These are phyloP conservation scores for Talaromyces rugulosus DNA, from an alignment of 2,329 filamentous ascomycete species.

Conservation along the genomic window DNA sequence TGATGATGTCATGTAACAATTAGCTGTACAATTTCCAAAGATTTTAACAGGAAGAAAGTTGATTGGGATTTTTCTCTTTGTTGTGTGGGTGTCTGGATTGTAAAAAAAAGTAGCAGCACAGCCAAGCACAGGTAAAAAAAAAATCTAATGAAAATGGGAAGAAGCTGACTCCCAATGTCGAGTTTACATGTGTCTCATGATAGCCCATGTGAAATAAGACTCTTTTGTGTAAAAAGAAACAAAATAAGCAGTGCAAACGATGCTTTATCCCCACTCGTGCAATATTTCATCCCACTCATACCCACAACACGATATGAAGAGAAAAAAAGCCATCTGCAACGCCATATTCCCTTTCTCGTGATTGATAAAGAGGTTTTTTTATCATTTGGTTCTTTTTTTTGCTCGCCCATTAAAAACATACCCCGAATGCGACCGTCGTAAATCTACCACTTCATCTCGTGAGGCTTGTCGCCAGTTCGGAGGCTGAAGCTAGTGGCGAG, in stretches of 20 bases:
- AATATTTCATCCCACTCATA: conserved; percentile 13
- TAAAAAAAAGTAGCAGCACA: conserved; percentile 21
- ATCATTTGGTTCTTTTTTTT: conserved; percentile 17
- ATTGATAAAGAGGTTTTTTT: conserved; percentile 14
- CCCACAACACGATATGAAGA: conserved; percentile 13
- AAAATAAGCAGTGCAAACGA: conserved; percentile 14
- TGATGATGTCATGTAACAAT: conserved; percentile 2
- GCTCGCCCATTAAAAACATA: conserved; percentile 33
- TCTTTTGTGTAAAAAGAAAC: conserved; percentile 7
- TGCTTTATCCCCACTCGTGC: conserved; percentile 25
- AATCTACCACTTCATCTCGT: conserved; percentile 98
- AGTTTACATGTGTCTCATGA: conserved; percentile 39
- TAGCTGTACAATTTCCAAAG: neutral
- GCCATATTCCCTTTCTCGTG: conserved; percentile 21
- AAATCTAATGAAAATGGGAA: conserved; percentile 29
- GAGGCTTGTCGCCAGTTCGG: conserved; percentile 98
- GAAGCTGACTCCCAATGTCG: conserved; percentile 23
- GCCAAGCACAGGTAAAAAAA: conserved; percentile 21
- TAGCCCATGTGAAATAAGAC: conserved; percentile 14
- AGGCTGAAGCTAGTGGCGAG: conserved; percentile 95
- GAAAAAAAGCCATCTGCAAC: conserved; percentile 14
- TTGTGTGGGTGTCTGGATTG: conserved; percentile 9
- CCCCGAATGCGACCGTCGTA: conserved; percentile 34
- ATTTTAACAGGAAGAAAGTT: conserved; percentile 10
- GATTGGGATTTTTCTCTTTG: conserved; percentile 10